Base-by-base conservation (phyloP, 2,329 filamentous ascomycete genomes). In the Aspergillus puulaauensis region DNA sequence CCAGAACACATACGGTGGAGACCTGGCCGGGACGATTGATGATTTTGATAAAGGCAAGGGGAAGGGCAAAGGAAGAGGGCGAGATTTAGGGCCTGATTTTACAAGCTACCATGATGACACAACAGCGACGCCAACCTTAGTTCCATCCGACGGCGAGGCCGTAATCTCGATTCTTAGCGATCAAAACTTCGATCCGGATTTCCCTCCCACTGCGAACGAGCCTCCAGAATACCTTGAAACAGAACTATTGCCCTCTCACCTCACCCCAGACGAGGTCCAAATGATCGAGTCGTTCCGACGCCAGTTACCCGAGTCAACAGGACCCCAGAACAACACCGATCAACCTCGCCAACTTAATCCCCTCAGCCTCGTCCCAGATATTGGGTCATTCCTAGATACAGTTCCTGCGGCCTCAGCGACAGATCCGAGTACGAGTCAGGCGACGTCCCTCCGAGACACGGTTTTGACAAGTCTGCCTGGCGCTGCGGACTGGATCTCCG, bases 141-240 rank as follows among this genome's bases (percentile, higher is more conserved):
- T 58, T 39, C 40, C 54, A 9, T 64, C 71, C 14, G 79, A 81
- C 61, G 79, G 79, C 24, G 62, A 68, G 37, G 78, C 70, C 4
- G 77, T 81, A 5, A 52, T 77, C 9, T 64, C 66, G n/a, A 66
- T 81, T 24, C 71, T 81, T 9, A 59, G 68, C 2, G 63, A 71
- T 39, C 37, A 64, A 17, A 66, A 65, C 27, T 76, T 76, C 52
- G 68, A 72, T 60, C 70, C 64, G 17, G 60, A 69, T 11, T 64
- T 70, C 35, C 63, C 64, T 11, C 45, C 56, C 17, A 43, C 51
- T 9, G 61, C 64, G 15, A 61, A 73, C 41, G 66, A 70, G 24
- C 64, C 66, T 9, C 61, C 67, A 47, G 72, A 57, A n/a, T 52
- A 41, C 23, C 51, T 61, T 46, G 62, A 63, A n/a, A 62, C 58